Percentiles rank a stretch among this genome's conserved stretches.
Evolutionary conservation across 139 green algal species (phyloP).

Genomic region (Coelastrella sp.): DNA sequence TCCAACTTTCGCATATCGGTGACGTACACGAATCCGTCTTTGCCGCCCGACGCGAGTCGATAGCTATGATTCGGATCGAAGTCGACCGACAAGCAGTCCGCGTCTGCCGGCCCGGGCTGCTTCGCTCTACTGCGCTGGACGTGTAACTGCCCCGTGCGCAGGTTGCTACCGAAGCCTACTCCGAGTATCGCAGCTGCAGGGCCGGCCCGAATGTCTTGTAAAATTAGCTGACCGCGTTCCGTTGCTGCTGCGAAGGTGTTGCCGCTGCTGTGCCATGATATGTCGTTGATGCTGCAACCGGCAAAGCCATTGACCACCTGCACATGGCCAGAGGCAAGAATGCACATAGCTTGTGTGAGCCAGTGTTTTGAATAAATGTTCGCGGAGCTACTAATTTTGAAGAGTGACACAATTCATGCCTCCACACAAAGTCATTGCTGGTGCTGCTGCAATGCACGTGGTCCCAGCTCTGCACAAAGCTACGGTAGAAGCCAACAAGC

Average conservation of each 20-base stretch:
- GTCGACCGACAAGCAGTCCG: slow-evolving; percentile 1
- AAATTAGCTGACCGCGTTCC: background rate
- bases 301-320: background rate
- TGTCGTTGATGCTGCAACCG: slow-evolving; percentile 28
- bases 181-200: slow-evolving; percentile 11
- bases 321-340: background rate
- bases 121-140: background rate
- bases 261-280: slow-evolving; percentile 29
- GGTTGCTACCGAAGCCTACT: background rate
- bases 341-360: background rate
- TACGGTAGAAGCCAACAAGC: too few species aligned
- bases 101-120: background rate
- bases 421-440: too few species aligned
- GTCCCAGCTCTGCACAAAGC: too few species aligned
- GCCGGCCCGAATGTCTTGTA: slow-evolving; percentile 3
- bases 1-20: background rate
- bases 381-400: too few species aligned
- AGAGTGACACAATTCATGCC: too few species aligned
- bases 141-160: background rate
- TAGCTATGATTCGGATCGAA: slow-evolving; percentile 22
- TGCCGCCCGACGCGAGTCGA: background rate
- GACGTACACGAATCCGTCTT: slow-evolving; percentile 16
- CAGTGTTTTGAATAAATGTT: background rate
- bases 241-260: slow-evolving; percentile 9
- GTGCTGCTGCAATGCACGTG: too few species aligned